These are phyloP conservation scores for Diaporthe helianthi DNA, from an alignment of 2,329 filamentous ascomycete genomes.

Conservation along the genomic window DNA sequence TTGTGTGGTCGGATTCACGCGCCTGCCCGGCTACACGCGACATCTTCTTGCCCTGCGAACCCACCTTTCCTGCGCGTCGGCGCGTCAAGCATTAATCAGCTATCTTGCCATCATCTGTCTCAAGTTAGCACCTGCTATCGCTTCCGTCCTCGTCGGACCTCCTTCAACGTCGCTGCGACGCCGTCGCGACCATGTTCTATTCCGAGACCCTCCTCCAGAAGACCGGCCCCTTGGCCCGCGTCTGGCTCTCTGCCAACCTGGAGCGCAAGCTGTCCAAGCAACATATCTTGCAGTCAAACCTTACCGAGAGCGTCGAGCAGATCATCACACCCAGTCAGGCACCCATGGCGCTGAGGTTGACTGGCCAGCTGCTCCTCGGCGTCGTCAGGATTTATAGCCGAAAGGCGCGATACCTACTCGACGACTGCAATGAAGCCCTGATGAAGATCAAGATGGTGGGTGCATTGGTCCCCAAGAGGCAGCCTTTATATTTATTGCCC, in stretches of 20 bases:
- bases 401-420: slow-evolving; percentile 93
- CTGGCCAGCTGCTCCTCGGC: slow-evolving; percentile 90
- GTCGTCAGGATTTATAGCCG: slow-evolving; percentile 97
- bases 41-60: slow-evolving; percentile 27
- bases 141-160: neutral
- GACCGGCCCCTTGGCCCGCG: slow-evolving; percentile 94
- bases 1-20: slow-evolving; percentile 29
- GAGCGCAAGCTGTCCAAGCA: slow-evolving; percentile 99
- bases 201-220: slow-evolving; percentile 95
- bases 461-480: neutral
- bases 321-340: slow-evolving; percentile 94
- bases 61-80: slow-evolving; percentile 26
- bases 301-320: slow-evolving; percentile 91
- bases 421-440: slow-evolving; percentile 96
- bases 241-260: slow-evolving; percentile 97
- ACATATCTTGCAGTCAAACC: slow-evolving; percentile 92
- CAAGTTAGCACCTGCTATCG: neutral
- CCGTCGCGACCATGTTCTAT: slow-evolving; percentile 80
- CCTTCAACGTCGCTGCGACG: slow-evolving; percentile 23
- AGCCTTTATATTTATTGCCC: slow-evolving; percentile 25
- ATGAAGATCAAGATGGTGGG: slow-evolving; percentile 98
- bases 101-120: neutral
- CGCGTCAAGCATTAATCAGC: slow-evolving; percentile 29
- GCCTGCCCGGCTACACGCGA: slow-evolving; percentile 31
- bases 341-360: slow-evolving; percentile 92